Percentiles rank a stretch among this genome's conserved stretches.
Evolutionary conservation across 73 alveolate genomes (phyloP).

Genomic region (Symbiodinium pilosum): DNA sequence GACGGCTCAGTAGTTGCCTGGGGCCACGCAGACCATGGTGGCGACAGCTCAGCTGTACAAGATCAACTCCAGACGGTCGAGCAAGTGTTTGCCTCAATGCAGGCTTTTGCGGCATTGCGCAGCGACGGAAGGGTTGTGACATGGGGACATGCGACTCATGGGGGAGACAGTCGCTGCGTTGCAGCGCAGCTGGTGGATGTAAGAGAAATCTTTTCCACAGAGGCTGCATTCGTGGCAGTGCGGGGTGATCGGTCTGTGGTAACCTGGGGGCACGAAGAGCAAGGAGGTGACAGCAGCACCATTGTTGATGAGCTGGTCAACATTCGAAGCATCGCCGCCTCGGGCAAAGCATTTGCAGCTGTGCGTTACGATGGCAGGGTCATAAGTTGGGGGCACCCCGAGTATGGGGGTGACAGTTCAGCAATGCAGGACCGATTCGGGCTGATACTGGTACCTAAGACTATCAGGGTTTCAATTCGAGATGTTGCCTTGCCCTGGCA

Average conservation of each 20-base stretch:
- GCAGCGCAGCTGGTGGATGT: slow-evolving; percentile 49
- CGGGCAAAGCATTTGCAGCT: slow-evolving; percentile 84
- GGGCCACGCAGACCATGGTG: slow-evolving; percentile 93
- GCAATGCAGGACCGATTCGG: slow-evolving; percentile 22
- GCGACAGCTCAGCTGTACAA: slow-evolving; percentile 56
- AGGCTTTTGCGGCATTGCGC: slow-evolving; percentile 67
- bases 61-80: slow-evolving; percentile 27
- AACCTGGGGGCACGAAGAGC: slow-evolving; percentile 89
- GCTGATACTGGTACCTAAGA: too few species aligned
- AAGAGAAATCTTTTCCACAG: slow-evolving; percentile 18
- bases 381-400: slow-evolving; percentile 69
- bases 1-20: slow-evolving; percentile 71
- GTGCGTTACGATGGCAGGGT: slow-evolving; percentile 36
- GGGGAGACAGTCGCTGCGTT: slow-evolving; percentile 30
- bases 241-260: slow-evolving; percentile 74
- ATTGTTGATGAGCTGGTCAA: slow-evolving; percentile 7
- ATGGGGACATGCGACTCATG: slow-evolving; percentile 69
- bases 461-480: too few species aligned
- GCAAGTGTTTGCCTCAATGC: slow-evolving; percentile 57
- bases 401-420: slow-evolving; percentile 77
- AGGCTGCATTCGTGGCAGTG: slow-evolving; percentile 77
- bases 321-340: slow-evolving; percentile 43
- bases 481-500: too few species aligned
- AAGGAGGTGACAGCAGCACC: slow-evolving; percentile 60
- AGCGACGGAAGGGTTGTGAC: slow-evolving; percentile 43